Conservation (phyloP, 495 filamentous ascomycete genomes). For the Apodospora peruviana region DNA sequence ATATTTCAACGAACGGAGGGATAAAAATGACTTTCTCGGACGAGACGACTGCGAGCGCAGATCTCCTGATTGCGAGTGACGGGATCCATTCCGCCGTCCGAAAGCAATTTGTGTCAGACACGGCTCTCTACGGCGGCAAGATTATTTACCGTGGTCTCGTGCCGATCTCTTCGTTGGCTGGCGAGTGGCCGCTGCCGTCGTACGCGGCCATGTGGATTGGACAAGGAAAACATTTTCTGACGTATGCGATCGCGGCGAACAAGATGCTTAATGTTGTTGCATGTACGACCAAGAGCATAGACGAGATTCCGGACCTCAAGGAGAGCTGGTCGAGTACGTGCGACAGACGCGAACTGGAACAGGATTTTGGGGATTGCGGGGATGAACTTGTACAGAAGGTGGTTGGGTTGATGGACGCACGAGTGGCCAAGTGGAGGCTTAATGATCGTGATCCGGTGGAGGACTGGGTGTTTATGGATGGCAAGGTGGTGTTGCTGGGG, state of each 20-base stretch:
- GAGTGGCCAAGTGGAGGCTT: conserved; percentile 34
- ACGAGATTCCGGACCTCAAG: conserved; percentile 14
- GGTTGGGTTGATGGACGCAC: conserved; percentile 21
- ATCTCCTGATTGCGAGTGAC: conserved; percentile 50
- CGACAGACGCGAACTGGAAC: conserved; percentile 23
- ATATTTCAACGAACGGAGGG: conserved; percentile 7
- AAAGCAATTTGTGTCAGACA: conserved; percentile 22
- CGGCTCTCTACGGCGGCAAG: conserved; percentile 41
- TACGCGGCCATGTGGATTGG: conserved; percentile 31
- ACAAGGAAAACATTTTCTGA: conserved; percentile 38
- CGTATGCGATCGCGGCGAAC: conserved; percentile 37
- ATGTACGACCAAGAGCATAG: conserved; percentile 32
- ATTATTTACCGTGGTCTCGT: conserved; percentile 43
- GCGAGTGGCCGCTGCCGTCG: conserved; percentile 22
- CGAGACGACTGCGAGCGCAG: conserved; percentile 16
- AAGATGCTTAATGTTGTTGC: conserved; percentile 44
- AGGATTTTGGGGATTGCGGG: conserved; percentile 26
- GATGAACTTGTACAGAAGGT: conserved; percentile 22
- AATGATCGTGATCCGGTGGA: conserved; percentile 34
- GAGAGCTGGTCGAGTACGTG: conserved; percentile 34
- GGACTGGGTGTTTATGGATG: conserved; percentile 27
- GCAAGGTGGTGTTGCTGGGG: conserved; percentile 31
- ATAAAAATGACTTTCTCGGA: conserved; percentile 24
- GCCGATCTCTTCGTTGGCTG: conserved; percentile 35
- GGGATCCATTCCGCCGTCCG: conserved; percentile 48